These are phyloP conservation scores for Helotiales sp. DNA, from an alignment of 2,329 filamentous ascomycete genomes.

Conservation along the genomic window DNA sequence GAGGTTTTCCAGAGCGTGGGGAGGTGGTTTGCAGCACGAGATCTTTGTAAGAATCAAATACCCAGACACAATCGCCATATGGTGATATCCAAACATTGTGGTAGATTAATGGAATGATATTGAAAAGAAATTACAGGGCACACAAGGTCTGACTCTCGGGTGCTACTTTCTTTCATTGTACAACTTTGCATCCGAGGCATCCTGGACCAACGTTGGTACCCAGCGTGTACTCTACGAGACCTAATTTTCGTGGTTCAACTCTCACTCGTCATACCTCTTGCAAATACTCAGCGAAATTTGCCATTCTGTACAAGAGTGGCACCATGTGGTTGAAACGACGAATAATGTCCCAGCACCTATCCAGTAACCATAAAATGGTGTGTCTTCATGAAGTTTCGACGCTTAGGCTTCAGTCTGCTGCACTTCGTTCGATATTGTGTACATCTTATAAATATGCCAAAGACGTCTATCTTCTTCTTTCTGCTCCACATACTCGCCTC, in stretches of 20 bases:
- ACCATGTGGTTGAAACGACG: neutral
- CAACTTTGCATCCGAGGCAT: neutral
- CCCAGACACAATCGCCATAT: slow-evolving; percentile 1
- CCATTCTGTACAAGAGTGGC: neutral
- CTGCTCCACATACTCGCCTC: neutral
- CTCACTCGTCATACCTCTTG: neutral
- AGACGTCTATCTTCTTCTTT: neutral
- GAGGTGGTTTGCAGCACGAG: slow-evolving; percentile 2
- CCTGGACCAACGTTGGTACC: too few species aligned
- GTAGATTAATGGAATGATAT: slow-evolving; percentile 1
- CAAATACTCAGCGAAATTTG: neutral
- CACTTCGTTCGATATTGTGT: neutral
- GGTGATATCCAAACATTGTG: neutral
- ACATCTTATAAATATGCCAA: neutral
- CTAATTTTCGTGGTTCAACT: neutral
- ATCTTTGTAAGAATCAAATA: slow-evolving; percentile 4
- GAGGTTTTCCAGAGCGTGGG: neutral
- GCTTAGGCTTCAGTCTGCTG: neutral
- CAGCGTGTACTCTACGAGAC: neutral
- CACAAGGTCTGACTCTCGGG: neutral
- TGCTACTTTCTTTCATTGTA: neutral
- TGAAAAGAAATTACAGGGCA: neutral
- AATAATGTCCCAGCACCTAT: neutral
- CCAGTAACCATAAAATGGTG: neutral
- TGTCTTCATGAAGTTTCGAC: neutral